These are phyloP conservation scores for Neurospora intermedia DNA, from an alignment of 495 filamentous ascomycete species.

Conservation along the genomic window DNA sequence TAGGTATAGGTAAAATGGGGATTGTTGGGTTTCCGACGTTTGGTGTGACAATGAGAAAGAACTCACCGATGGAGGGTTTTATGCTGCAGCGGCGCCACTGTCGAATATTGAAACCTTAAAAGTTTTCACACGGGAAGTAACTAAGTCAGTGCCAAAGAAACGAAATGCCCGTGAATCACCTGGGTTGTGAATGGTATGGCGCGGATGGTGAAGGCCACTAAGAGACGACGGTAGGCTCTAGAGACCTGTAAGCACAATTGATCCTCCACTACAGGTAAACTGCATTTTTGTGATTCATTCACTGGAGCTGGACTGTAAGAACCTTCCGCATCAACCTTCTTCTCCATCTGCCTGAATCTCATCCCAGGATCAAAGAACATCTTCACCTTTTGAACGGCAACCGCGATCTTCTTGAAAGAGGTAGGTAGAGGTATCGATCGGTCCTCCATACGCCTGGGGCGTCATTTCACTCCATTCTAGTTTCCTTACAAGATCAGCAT, in stretches of 20 bases:
- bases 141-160: neutral
- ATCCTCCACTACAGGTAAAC: too few relatives aligned
- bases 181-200: neutral
- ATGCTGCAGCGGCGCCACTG: neutral
- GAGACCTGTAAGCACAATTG: neutral
- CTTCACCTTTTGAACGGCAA: constrained; percentile 45
- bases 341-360: constrained; percentile 55
- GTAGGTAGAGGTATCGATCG: constrained; percentile 23
- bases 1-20: neutral
- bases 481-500: neutral
- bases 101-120: neutral
- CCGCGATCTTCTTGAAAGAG: constrained; percentile 37
- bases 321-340: neutral
- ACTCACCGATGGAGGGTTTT: neutral
- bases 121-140: neutral
- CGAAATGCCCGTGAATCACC: neutral
- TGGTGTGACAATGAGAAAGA: neutral
- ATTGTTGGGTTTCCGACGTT: neutral
- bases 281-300: neutral
- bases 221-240: neutral
- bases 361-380: constrained; percentile 55
- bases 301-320: neutral
- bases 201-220: neutral
- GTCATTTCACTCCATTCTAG: constrained; percentile 49
- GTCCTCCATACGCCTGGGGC: constrained; percentile 41